phyloP scores from a whole-genome alignment of 306 rosid species.

The Castanospermum australe region DNA sequence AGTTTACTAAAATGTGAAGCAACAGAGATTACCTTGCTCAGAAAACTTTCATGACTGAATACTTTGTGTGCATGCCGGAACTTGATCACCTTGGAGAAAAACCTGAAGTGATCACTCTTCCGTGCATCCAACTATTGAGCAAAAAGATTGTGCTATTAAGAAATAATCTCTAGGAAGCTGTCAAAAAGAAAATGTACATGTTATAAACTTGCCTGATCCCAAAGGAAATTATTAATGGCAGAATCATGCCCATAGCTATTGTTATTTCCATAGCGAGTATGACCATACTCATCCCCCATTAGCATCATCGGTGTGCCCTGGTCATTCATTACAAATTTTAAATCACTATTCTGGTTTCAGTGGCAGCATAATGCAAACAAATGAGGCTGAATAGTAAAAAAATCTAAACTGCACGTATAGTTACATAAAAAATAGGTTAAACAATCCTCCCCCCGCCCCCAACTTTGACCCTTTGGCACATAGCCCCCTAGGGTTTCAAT shows the following conservation, averaged over 20 bases:
- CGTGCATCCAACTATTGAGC: constrained; percentile 61
- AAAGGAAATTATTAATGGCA: constrained; percentile 72
- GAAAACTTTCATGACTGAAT: constrained; percentile 66
- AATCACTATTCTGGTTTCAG: constrained; percentile 17
- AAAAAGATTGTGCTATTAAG: constrained; percentile 21
- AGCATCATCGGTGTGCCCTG: constrained; percentile 98
- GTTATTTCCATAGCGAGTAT: constrained; percentile 90
- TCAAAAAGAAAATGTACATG: constrained; percentile 4
- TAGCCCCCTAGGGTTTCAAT: neutral
- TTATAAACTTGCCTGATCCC: constrained; percentile 61
- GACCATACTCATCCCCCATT: constrained; percentile 98
- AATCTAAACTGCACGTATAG: neutral
- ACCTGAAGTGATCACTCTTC: constrained; percentile 72
- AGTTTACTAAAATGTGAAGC: constrained; percentile 4
- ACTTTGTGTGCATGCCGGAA: constrained; percentile 58
- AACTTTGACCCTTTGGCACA: neutral
- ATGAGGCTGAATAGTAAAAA: neutral
- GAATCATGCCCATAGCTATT: constrained; percentile 94
- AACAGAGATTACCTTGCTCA: constrained; percentile 54
- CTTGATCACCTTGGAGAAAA: constrained; percentile 72
- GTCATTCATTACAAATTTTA: constrained; percentile 33
- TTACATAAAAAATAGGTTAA: neutral
- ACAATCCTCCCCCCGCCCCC: neutral
- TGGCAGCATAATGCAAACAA: constrained; percentile 23
- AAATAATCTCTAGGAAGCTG: constrained; percentile 19